These are phyloP conservation scores for Globisporangium mamillatum DNA, from an alignment of 352 stramenopile genomes.

Conservation along the genomic window DNA sequence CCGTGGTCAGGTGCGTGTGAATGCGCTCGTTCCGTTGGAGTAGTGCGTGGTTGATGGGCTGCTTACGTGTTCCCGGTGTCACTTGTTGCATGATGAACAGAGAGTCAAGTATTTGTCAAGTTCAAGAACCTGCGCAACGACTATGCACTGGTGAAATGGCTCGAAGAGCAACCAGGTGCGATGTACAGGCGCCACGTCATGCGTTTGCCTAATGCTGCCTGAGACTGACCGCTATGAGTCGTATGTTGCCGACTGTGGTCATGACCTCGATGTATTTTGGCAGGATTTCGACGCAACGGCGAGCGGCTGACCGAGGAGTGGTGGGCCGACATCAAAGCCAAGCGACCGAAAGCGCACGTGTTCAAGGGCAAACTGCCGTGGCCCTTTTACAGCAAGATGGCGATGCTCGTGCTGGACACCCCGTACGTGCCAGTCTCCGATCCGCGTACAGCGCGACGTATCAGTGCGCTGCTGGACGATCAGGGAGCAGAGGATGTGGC, in stretches of 20 bases:
- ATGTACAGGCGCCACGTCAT: neutral
- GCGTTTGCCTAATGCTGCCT: too few species aligned
- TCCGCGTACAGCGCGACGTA: slow-evolving; percentile 16
- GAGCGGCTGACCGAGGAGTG: slow-evolving; percentile 39
- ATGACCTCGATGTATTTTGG: too few species aligned
- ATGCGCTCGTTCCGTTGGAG: neutral
- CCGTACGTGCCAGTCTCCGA: slow-evolving; percentile 18
- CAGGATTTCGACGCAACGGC: slow-evolving; percentile 34
- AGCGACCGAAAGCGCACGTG: slow-evolving; percentile 43
- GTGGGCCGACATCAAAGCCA: slow-evolving; percentile 42
- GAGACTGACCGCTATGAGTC: too few species aligned
- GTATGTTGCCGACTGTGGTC: too few species aligned
- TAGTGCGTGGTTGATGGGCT: neutral
- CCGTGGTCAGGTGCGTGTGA: slow-evolving; percentile 30
- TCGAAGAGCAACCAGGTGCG: slow-evolving; percentile 35
- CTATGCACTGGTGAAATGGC: slow-evolving; percentile 48
- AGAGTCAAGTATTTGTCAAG: slow-evolving; percentile 58
- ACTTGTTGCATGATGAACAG: slow-evolving; percentile 8
- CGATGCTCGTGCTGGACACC: slow-evolving; percentile 35
- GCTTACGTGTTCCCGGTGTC: neutral
- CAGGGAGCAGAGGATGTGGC: neutral
- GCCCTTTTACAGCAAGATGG: slow-evolving; percentile 46
- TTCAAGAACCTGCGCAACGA: slow-evolving; percentile 65
- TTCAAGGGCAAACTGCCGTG: slow-evolving; percentile 62
- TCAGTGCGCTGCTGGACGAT: slow-evolving; percentile 24